Percentiles rank a stretch among this genome's conserved stretches.
phyloP scores from a whole-genome alignment of 306 rosid genomes.

The Inga laurina region DNA sequence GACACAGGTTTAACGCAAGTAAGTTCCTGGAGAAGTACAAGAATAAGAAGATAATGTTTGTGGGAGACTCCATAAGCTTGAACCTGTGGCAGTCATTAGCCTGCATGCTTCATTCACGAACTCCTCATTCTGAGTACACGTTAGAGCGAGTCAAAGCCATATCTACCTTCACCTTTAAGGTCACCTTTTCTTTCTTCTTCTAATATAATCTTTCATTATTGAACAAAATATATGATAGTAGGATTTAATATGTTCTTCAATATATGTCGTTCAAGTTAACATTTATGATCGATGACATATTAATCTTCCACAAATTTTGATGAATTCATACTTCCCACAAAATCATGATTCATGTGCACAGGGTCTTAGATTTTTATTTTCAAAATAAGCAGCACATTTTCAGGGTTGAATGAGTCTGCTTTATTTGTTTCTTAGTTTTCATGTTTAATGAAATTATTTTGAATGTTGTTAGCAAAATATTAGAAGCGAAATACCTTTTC shows the following conservation, averaged over 20 bases:
- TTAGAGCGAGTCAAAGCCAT: neutral
- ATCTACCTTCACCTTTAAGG: slow-evolving; percentile 38
- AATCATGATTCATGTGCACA: neutral
- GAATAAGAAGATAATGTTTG: slow-evolving; percentile 33
- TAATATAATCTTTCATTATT: neutral
- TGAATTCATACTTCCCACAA: neutral
- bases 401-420: no score
- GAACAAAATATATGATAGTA: neutral
- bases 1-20: slow-evolving; percentile 28
- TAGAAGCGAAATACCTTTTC: no score
- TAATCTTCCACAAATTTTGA: neutral
- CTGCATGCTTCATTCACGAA: slow-evolving; percentile 37
- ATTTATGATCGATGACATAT: neutral
- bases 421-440: no score
- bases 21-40: slow-evolving; percentile 33
- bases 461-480: no score
- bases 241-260: neutral
- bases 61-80: slow-evolving; percentile 47
- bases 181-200: neutral
- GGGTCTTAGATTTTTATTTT: neutral
- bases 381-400: neutral
- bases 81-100: slow-evolving; percentile 47
- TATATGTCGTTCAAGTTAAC: neutral
- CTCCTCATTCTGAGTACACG: neutral
- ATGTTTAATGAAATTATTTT: no score